phyloP scores from a whole-genome alignment of 768 basidiomycete species.

The Ephemerocybe angulata region DNA sequence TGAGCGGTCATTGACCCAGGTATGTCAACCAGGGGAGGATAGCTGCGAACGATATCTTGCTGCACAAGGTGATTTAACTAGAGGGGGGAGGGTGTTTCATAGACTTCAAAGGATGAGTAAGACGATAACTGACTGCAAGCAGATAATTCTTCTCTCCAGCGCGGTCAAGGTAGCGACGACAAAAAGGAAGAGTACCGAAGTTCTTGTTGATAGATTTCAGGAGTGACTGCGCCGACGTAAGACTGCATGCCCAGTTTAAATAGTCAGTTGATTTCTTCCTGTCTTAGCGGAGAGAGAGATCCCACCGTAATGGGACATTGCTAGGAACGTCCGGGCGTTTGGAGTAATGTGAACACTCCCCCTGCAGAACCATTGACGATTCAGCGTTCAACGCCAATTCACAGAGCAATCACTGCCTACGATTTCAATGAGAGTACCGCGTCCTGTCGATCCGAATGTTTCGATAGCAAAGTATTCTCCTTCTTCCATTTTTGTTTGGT shows the following conservation, averaged over 20 bases:
- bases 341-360: conserved; percentile 95
- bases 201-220: conserved; percentile 85
- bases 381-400: conserved; percentile 1
- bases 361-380: conserved; percentile 50
- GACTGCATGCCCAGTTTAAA: conserved; percentile 47
- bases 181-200: conserved; percentile 95
- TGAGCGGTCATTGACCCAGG: conserved; percentile 91
- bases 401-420: conserved; percentile 23
- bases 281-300: neutral
- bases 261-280: conserved; percentile 7
- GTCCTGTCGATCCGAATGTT: conserved; percentile 96
- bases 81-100: neutral
- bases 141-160: conserved; percentile 91
- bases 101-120: neutral
- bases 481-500: conserved; percentile 97
- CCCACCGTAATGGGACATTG: conserved; percentile 73
- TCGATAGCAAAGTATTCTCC: conserved; percentile 99
- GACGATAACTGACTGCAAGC: conserved; percentile 61
- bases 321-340: conserved; percentile 63
- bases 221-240: conserved; percentile 81
- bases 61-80: conserved; percentile 88
- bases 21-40: conserved; percentile 88
- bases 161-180: conserved; percentile 91
- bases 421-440: conserved; percentile 80
- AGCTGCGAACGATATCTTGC: conserved; percentile 85